A percentile compares a stretch with the other conserved stretches of the same genome.
phyloP scores from a whole-genome alignment of 495 filamentous ascomycete genomes.

The Neurospora sp. region DNA sequence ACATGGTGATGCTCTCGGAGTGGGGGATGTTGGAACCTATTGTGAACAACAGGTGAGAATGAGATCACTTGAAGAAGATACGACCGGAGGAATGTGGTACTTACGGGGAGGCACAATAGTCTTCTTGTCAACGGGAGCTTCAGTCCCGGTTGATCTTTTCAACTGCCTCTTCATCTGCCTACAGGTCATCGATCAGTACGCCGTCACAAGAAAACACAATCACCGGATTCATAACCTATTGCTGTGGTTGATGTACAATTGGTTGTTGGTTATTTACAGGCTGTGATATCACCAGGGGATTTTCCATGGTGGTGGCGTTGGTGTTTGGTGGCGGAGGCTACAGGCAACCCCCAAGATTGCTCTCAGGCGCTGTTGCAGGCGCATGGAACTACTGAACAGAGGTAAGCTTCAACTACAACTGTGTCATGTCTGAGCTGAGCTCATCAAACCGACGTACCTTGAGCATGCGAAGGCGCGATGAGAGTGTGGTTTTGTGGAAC shows the following conservation, averaged over 20 bases:
- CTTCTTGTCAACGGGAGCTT: background rate
- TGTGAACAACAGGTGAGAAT: background rate
- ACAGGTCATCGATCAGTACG: background rate
- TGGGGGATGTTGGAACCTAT: background rate
- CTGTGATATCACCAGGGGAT: too few relatives aligned
- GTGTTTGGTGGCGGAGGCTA: background rate
- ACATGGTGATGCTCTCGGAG: background rate
- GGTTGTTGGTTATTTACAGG: too few relatives aligned
- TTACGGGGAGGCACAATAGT: background rate
- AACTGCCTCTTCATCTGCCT: background rate
- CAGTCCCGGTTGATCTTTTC: background rate
- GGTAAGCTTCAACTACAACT: background rate
- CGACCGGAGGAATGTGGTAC: background rate
- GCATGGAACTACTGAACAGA: background rate
- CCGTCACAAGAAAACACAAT: background rate
- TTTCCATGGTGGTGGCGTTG: too few relatives aligned
- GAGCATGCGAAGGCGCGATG: background rate
- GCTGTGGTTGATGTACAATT: too few relatives aligned
- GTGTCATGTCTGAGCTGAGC: background rate
- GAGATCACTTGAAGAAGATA: background rate
- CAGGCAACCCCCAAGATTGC: background rate
- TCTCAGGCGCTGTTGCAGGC: background rate
- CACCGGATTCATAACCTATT: accelerated
- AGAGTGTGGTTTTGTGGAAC: background rate
- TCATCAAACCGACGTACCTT: background rate